These are phyloP conservation scores for Suaeda aralocaspica DNA, from an alignment of 148 eudicot species.

Conservation along the genomic window DNA sequence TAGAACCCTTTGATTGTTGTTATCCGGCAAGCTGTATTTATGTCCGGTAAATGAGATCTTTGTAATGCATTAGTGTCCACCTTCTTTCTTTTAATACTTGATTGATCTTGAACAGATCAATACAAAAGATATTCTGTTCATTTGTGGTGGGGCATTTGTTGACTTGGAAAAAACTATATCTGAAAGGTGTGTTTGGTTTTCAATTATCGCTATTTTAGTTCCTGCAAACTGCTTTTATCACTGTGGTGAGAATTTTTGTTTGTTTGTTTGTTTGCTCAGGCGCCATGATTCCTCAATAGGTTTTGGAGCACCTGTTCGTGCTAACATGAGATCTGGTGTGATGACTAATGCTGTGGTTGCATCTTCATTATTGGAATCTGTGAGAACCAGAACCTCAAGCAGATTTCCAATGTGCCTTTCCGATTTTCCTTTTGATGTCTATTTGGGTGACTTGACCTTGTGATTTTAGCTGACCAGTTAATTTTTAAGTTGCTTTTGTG, in stretches of 20 bases:
- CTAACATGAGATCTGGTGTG: conserved; percentile 84
- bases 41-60: not conserved
- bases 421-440: not conserved
- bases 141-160: conserved; percentile 97
- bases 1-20: not conserved
- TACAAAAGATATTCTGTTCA: conserved; percentile 94
- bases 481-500: conserved; percentile 12
- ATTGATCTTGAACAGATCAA: conserved; percentile 55
- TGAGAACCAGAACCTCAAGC: conserved; percentile 15
- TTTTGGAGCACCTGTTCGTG: conserved; percentile 95
- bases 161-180: conserved; percentile 98
- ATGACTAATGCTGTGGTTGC: conserved; percentile 65
- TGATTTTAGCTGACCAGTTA: not conserved
- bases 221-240: not conserved
- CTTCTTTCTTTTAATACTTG: not conserved
- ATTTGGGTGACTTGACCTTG: not conserved
- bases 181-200: conserved; percentile 55
- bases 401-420: conserved; percentile 3
- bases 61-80: conserved; percentile 6
- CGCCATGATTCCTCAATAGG: conserved; percentile 99
- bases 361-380: conserved; percentile 73
- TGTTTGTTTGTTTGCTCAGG: conserved; percentile 40
- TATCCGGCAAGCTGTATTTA: not conserved
- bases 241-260: not conserved
- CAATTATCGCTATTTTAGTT: not conserved